These are phyloP conservation scores for Rhodotorula sp. DNA, from an alignment of 1,284 basidiomycete genomes.

Conservation along the genomic window DNA sequence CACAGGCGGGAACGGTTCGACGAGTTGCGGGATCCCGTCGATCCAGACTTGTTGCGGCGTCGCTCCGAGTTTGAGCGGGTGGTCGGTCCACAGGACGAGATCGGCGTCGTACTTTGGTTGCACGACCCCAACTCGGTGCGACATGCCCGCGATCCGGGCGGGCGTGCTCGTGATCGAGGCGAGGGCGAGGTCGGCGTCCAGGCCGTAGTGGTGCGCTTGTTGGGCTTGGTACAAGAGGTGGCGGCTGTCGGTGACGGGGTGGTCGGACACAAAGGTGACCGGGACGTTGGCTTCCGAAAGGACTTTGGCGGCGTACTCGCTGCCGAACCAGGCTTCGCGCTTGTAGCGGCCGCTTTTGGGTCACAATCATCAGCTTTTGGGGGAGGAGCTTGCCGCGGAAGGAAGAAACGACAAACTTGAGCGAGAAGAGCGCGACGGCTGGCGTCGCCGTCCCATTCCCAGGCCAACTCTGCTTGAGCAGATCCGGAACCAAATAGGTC, in stretches of 20 bases:
- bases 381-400: neutral
- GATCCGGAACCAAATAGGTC: constrained; percentile 75
- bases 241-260: constrained; percentile 67
- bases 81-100: constrained; percentile 84
- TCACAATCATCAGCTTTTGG: neutral
- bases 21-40: constrained; percentile 56
- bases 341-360: constrained; percentile 61
- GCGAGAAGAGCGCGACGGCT: constrained; percentile 72
- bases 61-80: constrained; percentile 69
- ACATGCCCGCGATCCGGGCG: constrained; percentile 70
- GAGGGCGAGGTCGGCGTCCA: constrained; percentile 59
- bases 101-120: constrained; percentile 62
- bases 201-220: constrained; percentile 72
- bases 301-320: constrained; percentile 78
- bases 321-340: constrained; percentile 77
- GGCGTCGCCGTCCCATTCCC: constrained; percentile 54
- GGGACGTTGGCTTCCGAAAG: constrained; percentile 69
- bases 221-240: constrained; percentile 80
- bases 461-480: constrained; percentile 66
- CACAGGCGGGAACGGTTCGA: constrained; percentile 21
- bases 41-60: constrained; percentile 61
- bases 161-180: constrained; percentile 74
- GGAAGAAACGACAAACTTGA: constrained; percentile 55
- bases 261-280: constrained; percentile 64
- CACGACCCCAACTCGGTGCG: constrained; percentile 76